phyloP scores from a whole-genome alignment of 2,329 filamentous ascomycete species.

The Sphaerulina populicola region DNA sequence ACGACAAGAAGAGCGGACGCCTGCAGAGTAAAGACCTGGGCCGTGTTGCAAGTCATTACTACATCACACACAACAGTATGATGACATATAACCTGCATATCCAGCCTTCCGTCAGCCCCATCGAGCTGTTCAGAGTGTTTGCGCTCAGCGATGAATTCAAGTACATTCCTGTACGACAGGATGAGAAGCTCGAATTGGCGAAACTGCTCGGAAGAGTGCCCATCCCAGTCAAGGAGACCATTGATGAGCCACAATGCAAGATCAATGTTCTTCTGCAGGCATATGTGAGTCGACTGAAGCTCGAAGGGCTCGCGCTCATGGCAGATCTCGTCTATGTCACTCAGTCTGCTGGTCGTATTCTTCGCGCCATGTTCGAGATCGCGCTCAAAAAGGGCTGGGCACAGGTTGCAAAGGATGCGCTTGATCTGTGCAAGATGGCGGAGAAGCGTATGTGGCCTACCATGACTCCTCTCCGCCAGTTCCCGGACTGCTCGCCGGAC shows the following conservation, averaged over 20 bases:
- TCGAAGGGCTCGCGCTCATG: constrained; percentile 92
- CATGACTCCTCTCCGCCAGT: constrained; percentile 92
- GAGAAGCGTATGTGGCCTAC: constrained; percentile 99
- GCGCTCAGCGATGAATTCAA: constrained; percentile 96
- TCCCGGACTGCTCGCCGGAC: constrained; percentile 70
- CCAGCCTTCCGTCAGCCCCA: constrained; percentile 82
- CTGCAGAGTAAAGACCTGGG: constrained; percentile 89
- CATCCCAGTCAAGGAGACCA: constrained; percentile 93
- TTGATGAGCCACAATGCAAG: constrained; percentile 93
- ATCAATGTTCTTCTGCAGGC: constrained; percentile 96
- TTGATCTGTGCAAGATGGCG: constrained; percentile 97
- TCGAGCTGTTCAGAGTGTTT: constrained; percentile 95
- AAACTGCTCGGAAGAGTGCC: constrained; percentile 85
- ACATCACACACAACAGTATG: constrained; percentile 95
- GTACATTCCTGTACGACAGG: constrained; percentile 93
- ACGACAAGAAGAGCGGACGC: constrained; percentile 85
- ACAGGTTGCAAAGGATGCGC: constrained; percentile 78
- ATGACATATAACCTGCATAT: constrained; percentile 93
- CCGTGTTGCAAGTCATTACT: constrained; percentile 94
- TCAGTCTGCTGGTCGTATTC: constrained; percentile 90
- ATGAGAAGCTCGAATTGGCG: constrained; percentile 92
- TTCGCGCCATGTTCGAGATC: constrained; percentile 94
- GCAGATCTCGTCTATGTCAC: constrained; percentile 98
- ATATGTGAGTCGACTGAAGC: constrained; percentile 87
- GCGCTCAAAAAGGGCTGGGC: constrained; percentile 96